These are phyloP conservation scores for Candida boleticola DNA, from an alignment of 805 yeast species.

Conservation along the genomic window DNA sequence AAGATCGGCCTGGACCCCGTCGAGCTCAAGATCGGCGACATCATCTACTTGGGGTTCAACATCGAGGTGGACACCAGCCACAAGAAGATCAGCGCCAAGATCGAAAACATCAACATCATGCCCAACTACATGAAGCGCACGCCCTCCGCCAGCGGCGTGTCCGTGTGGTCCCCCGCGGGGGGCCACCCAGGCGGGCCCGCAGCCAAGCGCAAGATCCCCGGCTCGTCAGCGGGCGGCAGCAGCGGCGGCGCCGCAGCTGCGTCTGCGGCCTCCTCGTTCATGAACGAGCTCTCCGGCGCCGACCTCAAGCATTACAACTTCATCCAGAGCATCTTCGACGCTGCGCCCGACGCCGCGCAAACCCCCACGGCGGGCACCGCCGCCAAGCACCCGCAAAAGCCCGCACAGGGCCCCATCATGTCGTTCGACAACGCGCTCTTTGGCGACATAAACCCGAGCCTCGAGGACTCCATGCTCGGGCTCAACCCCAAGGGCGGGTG, in stretches of 20 bases:
- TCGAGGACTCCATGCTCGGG: conserved; percentile 53
- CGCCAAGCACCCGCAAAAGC: not conserved
- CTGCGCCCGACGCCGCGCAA: conserved; percentile 8
- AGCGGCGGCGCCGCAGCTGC: conserved; percentile 1
- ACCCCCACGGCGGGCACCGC: conserved; percentile 9
- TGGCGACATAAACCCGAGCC: conserved; percentile 51
- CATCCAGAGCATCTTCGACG: conserved; percentile 18
- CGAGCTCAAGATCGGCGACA: conserved; percentile 74
- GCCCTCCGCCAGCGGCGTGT: not conserved
- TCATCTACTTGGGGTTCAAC: conserved; percentile 92
- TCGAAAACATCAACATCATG: conserved; percentile 68
- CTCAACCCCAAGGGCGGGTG: conserved; percentile 46
- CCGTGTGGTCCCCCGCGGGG: too few relatives aligned
- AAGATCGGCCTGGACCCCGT: conserved; percentile 62
- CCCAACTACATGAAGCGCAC: conserved; percentile 23
- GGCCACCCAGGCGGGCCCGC: not conserved
- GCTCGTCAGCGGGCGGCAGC: conserved; percentile 7
- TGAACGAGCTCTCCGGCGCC: conserved; percentile 25
- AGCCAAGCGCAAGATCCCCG: not conserved
- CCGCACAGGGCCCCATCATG: conserved; percentile 5
- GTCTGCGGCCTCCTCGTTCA: not conserved
- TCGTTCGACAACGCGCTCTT: conserved; percentile 60
- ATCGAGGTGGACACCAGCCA: conserved; percentile 69
- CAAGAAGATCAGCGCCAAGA: conserved; percentile 79
- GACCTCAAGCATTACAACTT: conserved; percentile 16